Percentiles rank a stretch among this genome's conserved stretches.
Evolutionary conservation across 495 filamentous ascomycete genomes (phyloP).

Genomic region (Daldinia concentrica): DNA sequence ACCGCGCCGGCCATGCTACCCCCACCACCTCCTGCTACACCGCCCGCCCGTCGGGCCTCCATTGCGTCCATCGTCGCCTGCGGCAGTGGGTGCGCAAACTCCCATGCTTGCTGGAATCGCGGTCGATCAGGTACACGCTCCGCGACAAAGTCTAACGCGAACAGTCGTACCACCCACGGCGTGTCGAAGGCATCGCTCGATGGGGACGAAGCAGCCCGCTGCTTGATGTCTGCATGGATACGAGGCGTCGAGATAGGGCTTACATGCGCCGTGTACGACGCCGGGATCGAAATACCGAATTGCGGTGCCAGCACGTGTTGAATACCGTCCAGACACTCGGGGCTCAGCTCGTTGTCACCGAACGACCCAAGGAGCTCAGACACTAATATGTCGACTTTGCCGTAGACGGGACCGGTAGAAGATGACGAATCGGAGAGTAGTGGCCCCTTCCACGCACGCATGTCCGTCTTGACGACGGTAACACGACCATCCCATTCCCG

Average conservation of each 20-base stretch:
- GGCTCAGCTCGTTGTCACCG: constrained; percentile 88
- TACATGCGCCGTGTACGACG: constrained; percentile 89
- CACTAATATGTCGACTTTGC: constrained; percentile 88
- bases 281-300: constrained; percentile 91
- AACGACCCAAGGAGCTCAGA: constrained; percentile 95
- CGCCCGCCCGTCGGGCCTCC: constrained; percentile 62
- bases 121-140: constrained; percentile 61
- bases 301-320: constrained; percentile 77
- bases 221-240: constrained; percentile 79
- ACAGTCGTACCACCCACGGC: constrained; percentile 93
- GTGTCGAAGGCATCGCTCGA: constrained; percentile 71
- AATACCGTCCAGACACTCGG: constrained; percentile 90
- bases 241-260: constrained; percentile 91
- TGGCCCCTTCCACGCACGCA: constrained; percentile 93
- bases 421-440: constrained; percentile 47
- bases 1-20: constrained; percentile 68
- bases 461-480: constrained; percentile 91
- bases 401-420: constrained; percentile 45
- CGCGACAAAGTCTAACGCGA: constrained; percentile 84
- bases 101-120: constrained; percentile 74
- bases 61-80: constrained; percentile 52
- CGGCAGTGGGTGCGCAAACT: constrained; percentile 70
- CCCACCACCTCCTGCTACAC: constrained; percentile 62
- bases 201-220: constrained; percentile 52
- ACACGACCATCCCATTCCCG: constrained; percentile 77